Percentiles rank a stretch among this genome's conserved stretches.
Conservation (phyloP, 345 rosid species). For the Cardamine resedifolia region DNA sequence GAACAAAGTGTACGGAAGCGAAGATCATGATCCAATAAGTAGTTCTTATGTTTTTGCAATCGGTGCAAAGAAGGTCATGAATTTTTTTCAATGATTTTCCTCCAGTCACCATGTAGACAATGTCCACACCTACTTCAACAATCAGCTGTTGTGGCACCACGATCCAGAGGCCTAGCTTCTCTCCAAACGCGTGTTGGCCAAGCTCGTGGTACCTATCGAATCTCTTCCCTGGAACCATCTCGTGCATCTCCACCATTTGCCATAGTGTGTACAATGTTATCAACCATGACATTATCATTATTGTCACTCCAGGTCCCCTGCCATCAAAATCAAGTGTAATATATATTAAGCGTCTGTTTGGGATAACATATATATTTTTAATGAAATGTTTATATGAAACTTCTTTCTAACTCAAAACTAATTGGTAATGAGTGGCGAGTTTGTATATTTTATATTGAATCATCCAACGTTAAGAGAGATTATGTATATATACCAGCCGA, state of each 20-base stretch:
- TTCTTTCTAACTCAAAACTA: neutral
- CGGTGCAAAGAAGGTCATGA: constrained; percentile 52
- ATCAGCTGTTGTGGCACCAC: constrained; percentile 75
- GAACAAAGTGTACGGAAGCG: constrained; percentile 62
- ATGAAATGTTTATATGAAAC: neutral
- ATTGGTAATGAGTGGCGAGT: neutral
- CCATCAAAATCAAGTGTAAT: neutral
- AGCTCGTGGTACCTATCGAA: constrained; percentile 84
- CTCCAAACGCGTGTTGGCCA: constrained; percentile 74
- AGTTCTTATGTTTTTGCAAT: constrained; percentile 49
- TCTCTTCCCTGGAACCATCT: constrained; percentile 70
- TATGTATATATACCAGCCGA: constrained; percentile 67
- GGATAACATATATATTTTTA: neutral
- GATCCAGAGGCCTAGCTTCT: constrained; percentile 77
- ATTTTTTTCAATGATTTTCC: constrained; percentile 78
- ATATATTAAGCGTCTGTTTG: neutral
- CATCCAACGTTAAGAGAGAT: neutral
- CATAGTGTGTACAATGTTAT: constrained; percentile 73
- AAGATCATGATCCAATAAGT: constrained; percentile 74
- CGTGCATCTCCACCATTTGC: too few species aligned
- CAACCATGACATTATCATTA: constrained; percentile 61
- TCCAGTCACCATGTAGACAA: constrained; percentile 83
- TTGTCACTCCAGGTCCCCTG: constrained; percentile 74
- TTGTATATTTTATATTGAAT: too few species aligned
- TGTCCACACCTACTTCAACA: constrained; percentile 65